These are phyloP conservation scores for Capillidium rhysosporum DNA, from an alignment of 371 early-diverging fungal species.

Conservation along the genomic window DNA sequence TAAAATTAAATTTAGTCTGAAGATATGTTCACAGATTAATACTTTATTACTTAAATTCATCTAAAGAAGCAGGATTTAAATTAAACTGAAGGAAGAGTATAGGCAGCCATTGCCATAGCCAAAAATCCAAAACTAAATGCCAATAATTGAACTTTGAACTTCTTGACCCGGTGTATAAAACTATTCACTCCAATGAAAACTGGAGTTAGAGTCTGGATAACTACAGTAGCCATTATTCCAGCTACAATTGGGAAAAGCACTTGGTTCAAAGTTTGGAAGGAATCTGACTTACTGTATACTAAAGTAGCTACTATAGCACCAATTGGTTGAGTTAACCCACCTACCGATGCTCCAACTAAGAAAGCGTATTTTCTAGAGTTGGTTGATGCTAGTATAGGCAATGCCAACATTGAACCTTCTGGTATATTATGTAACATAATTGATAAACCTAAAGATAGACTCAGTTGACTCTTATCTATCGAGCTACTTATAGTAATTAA, in stretches of 20 bases:
- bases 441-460: slow-evolving; percentile 43
- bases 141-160: too few species aligned
- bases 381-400: slow-evolving; percentile 48
- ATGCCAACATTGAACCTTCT: slow-evolving; percentile 56
- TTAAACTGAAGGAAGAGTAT: too few species aligned
- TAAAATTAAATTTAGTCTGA: too few species aligned
- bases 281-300: too few species aligned
- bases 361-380: slow-evolving; percentile 34
- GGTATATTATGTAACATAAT: slow-evolving; percentile 62
- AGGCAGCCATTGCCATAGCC: too few species aligned
- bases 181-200: neutral
- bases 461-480: slow-evolving; percentile 34
- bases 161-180: too few species aligned
- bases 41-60: too few species aligned
- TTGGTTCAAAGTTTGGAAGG: slow-evolving; percentile 15
- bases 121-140: too few species aligned
- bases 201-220: slow-evolving; percentile 9
- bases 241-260: slow-evolving; percentile 28
- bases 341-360: slow-evolving; percentile 33
- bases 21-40: too few species aligned
- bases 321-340: slow-evolving; percentile 41
- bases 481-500: slow-evolving; percentile 52
- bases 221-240: slow-evolving; percentile 50
- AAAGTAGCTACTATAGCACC: slow-evolving; percentile 15
- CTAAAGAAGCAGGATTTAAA: too few species aligned